A percentile compares a stretch with the other conserved stretches of the same genome.
Evolutionary conservation across 2,329 filamentous ascomycete genomes (phyloP).

Genomic region (Tympanopsis confertula): DNA sequence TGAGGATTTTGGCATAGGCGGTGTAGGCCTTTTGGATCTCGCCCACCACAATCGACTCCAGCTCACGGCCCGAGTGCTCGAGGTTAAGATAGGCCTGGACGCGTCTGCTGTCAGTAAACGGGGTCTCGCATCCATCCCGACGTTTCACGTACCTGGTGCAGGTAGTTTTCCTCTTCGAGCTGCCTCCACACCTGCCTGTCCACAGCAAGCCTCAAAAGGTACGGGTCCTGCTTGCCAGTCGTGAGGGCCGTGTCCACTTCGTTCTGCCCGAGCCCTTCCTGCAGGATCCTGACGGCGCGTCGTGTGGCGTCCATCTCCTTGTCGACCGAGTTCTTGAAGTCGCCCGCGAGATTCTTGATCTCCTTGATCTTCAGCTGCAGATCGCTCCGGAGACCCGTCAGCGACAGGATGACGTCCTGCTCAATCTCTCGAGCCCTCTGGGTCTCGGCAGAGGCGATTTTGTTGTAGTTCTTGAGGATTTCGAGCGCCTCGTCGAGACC

Average conservation of each 20-base stretch:
- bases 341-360: conserved; percentile 82
- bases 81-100: conserved; percentile 80
- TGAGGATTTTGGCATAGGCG: conserved; percentile 80
- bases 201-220: conserved; percentile 71
- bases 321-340: conserved; percentile 94
- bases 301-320: conserved; percentile 83
- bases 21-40: conserved; percentile 98
- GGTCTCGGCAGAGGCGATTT: conserved; percentile 65
- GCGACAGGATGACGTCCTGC: conserved; percentile 76
- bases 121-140: too few species aligned
- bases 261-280: conserved; percentile 68
- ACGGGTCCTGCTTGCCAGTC: conserved; percentile 83
- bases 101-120: too few species aligned
- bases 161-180: conserved; percentile 91
- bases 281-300: conserved; percentile 67
- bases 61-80: conserved; percentile 83
- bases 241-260: conserved; percentile 67
- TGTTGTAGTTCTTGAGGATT: conserved; percentile 73
- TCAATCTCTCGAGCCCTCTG: conserved; percentile 87
- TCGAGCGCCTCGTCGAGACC: conserved; percentile 82
- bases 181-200: conserved; percentile 86
- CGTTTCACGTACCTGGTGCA: conserved; percentile 76
- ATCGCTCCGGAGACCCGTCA: conserved; percentile 77
- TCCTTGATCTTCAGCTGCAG: conserved; percentile 95
- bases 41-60: conserved; percentile 91